Percentiles rank a stretch among this genome's conserved stretches.
Conservation (phyloP, 768 basidiomycete species). For the Lentinula sp. region DNA sequence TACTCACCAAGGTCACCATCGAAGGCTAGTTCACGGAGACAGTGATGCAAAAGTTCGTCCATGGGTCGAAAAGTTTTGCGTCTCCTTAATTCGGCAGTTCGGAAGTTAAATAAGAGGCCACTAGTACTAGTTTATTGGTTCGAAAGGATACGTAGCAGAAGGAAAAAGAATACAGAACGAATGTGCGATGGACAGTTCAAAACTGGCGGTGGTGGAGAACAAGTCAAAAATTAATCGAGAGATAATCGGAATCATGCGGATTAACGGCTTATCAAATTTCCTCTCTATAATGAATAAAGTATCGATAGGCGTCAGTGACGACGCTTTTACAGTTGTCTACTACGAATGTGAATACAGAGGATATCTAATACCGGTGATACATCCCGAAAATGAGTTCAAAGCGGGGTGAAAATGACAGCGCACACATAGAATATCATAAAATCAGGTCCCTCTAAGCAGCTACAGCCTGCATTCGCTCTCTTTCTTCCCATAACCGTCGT, state of each 20-base stretch:
- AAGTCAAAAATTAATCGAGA: too few relatives aligned
- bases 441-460: conserved; percentile 8
- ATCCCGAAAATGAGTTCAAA: neutral
- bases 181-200: too few relatives aligned
- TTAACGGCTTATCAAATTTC: neutral
- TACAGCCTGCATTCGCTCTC: conserved; percentile 41
- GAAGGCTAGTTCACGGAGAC: conserved; percentile 81
- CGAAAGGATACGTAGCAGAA: too few relatives aligned
- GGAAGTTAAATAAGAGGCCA: neutral
- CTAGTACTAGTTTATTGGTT: too few relatives aligned
- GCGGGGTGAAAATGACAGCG: neutral
- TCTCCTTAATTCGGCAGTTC: neutral
- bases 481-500: conserved; percentile 69
- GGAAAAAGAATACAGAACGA: too few relatives aligned
- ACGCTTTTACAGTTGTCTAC: neutral
- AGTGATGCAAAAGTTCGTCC: conserved; percentile 84
- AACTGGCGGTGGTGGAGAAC: neutral
- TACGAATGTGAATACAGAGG: neutral
- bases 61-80: conserved; percentile 28
- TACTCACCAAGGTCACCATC: conserved; percentile 85
- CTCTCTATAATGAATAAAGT: neutral
- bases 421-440: neutral
- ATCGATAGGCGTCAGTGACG: neutral
- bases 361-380: neutral
- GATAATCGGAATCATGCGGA: neutral